phyloP scores from a whole-genome alignment of 108 stramenopile species.

The Schizochytrium sp. region DNA sequence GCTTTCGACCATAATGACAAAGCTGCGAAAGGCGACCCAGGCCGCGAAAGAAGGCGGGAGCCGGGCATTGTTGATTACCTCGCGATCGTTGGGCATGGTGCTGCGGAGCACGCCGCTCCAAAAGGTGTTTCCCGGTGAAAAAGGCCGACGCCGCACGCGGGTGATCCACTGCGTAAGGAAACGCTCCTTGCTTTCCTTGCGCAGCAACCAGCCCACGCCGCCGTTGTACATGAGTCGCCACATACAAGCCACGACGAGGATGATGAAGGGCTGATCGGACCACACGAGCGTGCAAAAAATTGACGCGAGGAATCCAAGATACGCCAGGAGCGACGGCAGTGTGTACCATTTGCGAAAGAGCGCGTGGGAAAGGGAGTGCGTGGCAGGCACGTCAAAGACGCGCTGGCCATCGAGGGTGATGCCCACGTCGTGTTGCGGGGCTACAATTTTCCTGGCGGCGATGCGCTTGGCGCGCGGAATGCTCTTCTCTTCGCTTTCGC shows the following conservation, averaged over 20 bases:
- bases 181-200: background rate
- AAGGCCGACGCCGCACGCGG: background rate
- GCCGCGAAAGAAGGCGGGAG: conserved; percentile 10
- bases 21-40: conserved; percentile 8
- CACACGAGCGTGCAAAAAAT: background rate
- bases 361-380: background rate
- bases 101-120: background rate
- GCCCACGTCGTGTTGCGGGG: background rate
- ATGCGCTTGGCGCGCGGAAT: background rate
- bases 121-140: background rate
- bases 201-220: background rate
- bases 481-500: background rate
- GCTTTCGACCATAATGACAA: conserved; percentile 1
- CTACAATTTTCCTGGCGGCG: background rate
- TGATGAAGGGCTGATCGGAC: background rate
- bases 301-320: background rate
- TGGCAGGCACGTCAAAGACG: background rate
- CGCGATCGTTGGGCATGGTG: background rate
- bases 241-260: background rate
- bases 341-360: background rate
- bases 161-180: background rate
- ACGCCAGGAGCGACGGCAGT: background rate
- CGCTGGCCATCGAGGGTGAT: background rate
- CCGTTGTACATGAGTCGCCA: background rate
- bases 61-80: background rate